Base-by-base conservation (phyloP, 495 filamentous ascomycete genomes). In the Chaetomidium leptoderma region DNA sequence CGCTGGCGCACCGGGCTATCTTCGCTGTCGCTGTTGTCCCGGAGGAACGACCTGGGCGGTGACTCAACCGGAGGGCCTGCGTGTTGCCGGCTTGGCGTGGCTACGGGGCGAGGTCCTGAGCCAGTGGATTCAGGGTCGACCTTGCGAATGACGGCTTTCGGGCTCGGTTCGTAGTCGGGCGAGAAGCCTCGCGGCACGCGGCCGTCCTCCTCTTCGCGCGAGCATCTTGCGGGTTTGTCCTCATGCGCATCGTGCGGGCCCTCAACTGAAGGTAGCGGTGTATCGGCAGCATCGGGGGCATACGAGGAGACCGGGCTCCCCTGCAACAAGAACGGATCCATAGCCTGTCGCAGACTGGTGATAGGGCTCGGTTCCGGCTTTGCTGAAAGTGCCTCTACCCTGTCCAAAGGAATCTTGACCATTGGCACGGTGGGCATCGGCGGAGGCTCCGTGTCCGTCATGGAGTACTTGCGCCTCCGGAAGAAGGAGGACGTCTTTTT, bases 401-500 rank as follows among this genome's bases (percentile, higher is more conserved):
- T 70, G 19, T 70, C 65, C 33, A 63, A 57, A 17, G 58, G 59
- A 4, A 73, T 60, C 37, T 69, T 70, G 50, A 67, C 68, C 13
- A 65, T 57, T 7, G 68, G 70, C 17, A 66, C 44, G 13, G 47
- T 37, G 9, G 65, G 68, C 23, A 66, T 67, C n/a, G 74, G 64
- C 9, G 79, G 77, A 8, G 73, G 74, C 37, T 74, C 73, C 14
- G 67, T 35, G 45, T 78, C 66, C 82, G 86, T 53, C 74, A 84
- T 53, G 3, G 91, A 96, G 73, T 89, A 90, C 80, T 98, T 98
- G 61, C 93, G 82, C 61, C 92, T 80, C 63, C 93, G 81, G 72
- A 98, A 97, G 77, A 98, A 97, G 0, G 85, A 86, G 1, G 92
- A 95, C 4, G 86, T 81, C 70, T 96, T 97, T 75, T 98, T 96